Conservation (phyloP, 2,329 filamentous ascomycete species). For the Pseudocercospora fijiensis region DNA sequence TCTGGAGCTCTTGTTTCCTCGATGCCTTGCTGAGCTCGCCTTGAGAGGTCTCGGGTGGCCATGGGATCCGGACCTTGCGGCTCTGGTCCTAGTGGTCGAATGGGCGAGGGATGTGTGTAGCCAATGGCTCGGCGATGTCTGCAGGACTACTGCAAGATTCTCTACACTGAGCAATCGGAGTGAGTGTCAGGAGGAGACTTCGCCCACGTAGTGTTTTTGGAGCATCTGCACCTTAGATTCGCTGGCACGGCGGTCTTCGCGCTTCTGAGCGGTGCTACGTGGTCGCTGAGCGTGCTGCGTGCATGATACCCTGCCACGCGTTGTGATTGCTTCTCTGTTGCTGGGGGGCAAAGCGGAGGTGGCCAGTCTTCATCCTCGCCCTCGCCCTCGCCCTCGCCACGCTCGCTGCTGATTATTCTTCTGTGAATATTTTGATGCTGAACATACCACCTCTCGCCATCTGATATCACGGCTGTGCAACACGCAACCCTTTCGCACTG, state of each 20-base stretch:
- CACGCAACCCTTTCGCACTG: neutral
- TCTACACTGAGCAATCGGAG: conserved; percentile 8
- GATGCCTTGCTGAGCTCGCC: conserved; percentile 1
- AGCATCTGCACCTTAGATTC: conserved; percentile 5
- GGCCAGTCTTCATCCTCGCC: neutral
- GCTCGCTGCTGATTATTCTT: neutral
- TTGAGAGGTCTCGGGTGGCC: conserved; percentile 6
- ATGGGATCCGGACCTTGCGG: conserved; percentile 11
- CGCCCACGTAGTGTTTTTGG: conserved; percentile 4
- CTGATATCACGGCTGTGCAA: conserved; percentile 2
- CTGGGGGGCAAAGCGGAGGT: conserved; percentile 1
- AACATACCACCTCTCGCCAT: neutral
- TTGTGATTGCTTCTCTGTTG: conserved; percentile 12
- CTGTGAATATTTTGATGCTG: neutral
- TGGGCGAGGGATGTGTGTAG: conserved; percentile 2
- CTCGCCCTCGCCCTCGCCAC: conserved; percentile 6
- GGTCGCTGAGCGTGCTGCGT: conserved; percentile 8
- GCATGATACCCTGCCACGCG: neutral
- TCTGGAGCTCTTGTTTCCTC: neutral
- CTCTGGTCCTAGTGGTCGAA: conserved; percentile 16
- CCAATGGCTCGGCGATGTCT: conserved; percentile 9
- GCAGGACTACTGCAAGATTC: conserved; percentile 19
- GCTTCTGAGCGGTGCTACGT: conserved; percentile 13
- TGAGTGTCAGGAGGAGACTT: conserved; percentile 1
- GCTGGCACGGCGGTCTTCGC: conserved; percentile 6